These are phyloP conservation scores for Cyclotella cryptica DNA, from an alignment of 108 stramenopile species.

Conservation along the genomic window DNA sequence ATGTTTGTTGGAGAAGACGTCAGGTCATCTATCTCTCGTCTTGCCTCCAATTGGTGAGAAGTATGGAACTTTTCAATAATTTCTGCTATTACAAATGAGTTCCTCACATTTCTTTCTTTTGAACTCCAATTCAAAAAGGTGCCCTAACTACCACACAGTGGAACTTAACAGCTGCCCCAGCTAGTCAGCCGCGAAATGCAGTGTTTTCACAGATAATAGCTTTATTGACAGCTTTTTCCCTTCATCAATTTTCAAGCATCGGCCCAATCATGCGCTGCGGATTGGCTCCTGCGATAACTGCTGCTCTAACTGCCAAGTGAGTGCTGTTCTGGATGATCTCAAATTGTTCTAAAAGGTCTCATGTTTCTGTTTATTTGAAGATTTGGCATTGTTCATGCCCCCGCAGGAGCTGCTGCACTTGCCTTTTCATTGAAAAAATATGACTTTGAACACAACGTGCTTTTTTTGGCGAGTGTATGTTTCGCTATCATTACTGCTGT, in stretches of 20 bases:
- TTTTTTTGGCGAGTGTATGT: slow-evolving; percentile 17
- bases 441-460: neutral
- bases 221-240: neutral
- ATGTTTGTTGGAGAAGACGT: neutral
- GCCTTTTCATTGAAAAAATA: slow-evolving; percentile 8
- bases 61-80: too few relatives aligned
- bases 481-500: slow-evolving; percentile 21
- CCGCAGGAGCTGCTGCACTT: slow-evolving; percentile 30
- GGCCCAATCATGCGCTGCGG: slow-evolving; percentile 4
- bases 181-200: slow-evolving; percentile 31
- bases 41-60: slow-evolving; percentile 6
- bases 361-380: neutral
- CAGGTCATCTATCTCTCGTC: slow-evolving; percentile 3
- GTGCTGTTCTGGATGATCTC: neutral
- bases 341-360: neutral
- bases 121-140: neutral
- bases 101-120: too few relatives aligned
- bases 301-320: slow-evolving; percentile 17
- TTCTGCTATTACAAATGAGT: too few relatives aligned
- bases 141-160: slow-evolving; percentile 33
- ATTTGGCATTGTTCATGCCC: slow-evolving; percentile 28
- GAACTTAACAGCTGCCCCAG: slow-evolving; percentile 32
- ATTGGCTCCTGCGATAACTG: slow-evolving; percentile 27
- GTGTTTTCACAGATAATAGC: slow-evolving; percentile 27
- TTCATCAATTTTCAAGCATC: slow-evolving; percentile 1